These are phyloP conservation scores for Xylaria intraflava DNA, from an alignment of 495 filamentous ascomycete species.

Conservation along the genomic window DNA sequence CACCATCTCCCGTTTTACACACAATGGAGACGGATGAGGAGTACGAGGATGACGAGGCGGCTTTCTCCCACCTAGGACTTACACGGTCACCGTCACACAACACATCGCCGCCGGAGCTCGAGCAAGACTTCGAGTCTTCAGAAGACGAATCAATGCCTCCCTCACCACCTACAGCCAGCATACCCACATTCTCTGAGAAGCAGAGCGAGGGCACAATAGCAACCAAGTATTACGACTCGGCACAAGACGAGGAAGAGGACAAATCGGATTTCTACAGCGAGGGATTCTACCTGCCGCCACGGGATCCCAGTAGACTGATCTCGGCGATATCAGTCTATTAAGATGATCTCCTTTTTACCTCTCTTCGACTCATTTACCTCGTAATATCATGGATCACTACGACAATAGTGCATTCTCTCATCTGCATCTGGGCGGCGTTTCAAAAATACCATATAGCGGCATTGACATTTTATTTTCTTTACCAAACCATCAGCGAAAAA, in stretches of 20 bases:
- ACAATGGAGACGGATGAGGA: conserved; percentile 35
- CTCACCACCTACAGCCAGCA: conserved; percentile 64
- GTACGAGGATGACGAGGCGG: conserved; percentile 63
- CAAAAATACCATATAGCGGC: conserved; percentile 34
- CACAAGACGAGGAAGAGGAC: conserved; percentile 28
- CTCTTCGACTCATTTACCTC: conserved; percentile 16
- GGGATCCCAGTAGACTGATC: conserved; percentile 38
- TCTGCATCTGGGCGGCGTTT: conserved; percentile 41
- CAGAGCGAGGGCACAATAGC: conserved; percentile 48
- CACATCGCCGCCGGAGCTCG: conserved; percentile 67
- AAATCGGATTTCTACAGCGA: conserved; percentile 51
- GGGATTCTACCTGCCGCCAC: conserved; percentile 54
- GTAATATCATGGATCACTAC: conserved; percentile 19
- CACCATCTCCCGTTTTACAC: conserved; percentile 25
- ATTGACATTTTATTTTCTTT: conserved; percentile 26
- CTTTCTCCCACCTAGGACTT: conserved; percentile 63
- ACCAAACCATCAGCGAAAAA: conserved; percentile 23
- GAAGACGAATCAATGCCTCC: conserved; percentile 69
- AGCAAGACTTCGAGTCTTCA: conserved; percentile 59
- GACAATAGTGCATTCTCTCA: conserved; percentile 25
- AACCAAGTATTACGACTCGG: conserved; percentile 42
- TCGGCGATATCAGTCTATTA: conserved; percentile 47
- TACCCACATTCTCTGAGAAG: conserved; percentile 68
- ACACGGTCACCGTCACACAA: conserved; percentile 65
- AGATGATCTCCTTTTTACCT: conserved; percentile 23